Base-by-base conservation (phyloP, 371 early-diverging fungal genomes). In the Circinella minor region DNA sequence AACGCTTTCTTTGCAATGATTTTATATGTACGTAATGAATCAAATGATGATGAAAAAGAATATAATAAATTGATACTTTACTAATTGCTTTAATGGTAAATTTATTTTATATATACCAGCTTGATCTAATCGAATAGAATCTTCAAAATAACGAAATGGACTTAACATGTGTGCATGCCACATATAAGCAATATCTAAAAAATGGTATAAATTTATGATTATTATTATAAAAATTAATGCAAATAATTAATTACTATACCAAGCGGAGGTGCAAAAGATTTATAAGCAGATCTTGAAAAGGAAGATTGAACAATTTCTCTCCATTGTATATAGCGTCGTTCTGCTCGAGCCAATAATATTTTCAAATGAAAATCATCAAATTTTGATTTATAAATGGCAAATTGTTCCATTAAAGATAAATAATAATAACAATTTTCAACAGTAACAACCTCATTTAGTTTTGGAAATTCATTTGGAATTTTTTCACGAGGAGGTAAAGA, bases 111-210 rank as follows among this genome's bases (percentile, higher is more conserved):
- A 59, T 7, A 59, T 34, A 10, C 43, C 14, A 5, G n/a, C 15
- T 59, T 51, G 65, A 43, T 71, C 67, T n/a, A 69, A 70, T 55
- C 77, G 73, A 48, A 74, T 70, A 54, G 79, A 43, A 69, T 82
- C 82, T 61, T 82, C 82, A 60, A 76, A 74, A 59, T 79, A 82
- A n/a, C 78, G 77, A 48, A 74, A 82, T 0, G 82, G 82, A 6
- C 76, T 72, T 38, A 82, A 55, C 80, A 79, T 77, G 39, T 82
- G 82, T 11, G 79, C 76, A 57, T 75, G 79, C 82, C 82, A 82
- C 68, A 82, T 71, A 60, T 75, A 66, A 6, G 78, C 80, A 43
- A 82, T 70, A 78, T 82, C 82, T 81, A 27, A n/a, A 57, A 11
- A 15, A n/a, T n/a, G n/a, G n/a, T n/a, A n/a, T n/a, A n/a, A n/a